These are phyloP conservation scores for Aureobasidium melanogenum DNA, from an alignment of 2,329 filamentous ascomycete species.

Conservation along the genomic window DNA sequence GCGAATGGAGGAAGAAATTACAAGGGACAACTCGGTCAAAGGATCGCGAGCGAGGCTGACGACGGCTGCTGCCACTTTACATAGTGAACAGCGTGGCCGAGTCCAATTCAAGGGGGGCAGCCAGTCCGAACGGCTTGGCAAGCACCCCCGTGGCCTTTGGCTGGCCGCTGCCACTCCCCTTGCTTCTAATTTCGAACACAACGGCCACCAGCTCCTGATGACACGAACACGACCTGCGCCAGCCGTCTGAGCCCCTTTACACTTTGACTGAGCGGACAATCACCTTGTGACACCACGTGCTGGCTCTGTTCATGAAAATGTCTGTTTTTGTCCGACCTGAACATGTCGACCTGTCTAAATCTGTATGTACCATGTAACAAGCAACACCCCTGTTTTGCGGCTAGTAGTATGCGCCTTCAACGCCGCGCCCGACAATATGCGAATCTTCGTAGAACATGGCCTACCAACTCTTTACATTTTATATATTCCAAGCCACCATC, in stretches of 20 bases:
- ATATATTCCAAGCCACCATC: background rate
- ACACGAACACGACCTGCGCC: constrained; percentile 1
- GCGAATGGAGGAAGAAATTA: background rate
- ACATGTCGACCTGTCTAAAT: background rate
- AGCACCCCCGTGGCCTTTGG: background rate
- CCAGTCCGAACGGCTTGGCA: background rate
- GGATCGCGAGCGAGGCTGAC: background rate
- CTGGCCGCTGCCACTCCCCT: too few species aligned
- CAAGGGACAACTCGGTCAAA: background rate
- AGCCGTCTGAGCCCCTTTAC: background rate
- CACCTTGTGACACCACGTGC: background rate
- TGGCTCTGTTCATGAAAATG: background rate
- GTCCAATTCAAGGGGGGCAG: background rate
- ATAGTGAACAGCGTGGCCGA: constrained; percentile 5
- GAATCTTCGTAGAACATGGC: background rate
- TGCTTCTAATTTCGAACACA: constrained; percentile 9
- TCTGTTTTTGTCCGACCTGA: too few species aligned
- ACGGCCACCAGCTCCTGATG: constrained; percentile 1
- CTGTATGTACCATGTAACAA: background rate
- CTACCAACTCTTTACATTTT: too few species aligned
- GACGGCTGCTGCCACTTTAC: background rate
- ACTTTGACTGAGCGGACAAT: background rate
- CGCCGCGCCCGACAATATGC: constrained; percentile 8
- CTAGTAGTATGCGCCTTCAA: constrained; percentile 11
- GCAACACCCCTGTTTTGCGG: background rate